Base-by-base conservation (phyloP, 345 rosid genomes). In the Salix arbutifolia region DNA sequence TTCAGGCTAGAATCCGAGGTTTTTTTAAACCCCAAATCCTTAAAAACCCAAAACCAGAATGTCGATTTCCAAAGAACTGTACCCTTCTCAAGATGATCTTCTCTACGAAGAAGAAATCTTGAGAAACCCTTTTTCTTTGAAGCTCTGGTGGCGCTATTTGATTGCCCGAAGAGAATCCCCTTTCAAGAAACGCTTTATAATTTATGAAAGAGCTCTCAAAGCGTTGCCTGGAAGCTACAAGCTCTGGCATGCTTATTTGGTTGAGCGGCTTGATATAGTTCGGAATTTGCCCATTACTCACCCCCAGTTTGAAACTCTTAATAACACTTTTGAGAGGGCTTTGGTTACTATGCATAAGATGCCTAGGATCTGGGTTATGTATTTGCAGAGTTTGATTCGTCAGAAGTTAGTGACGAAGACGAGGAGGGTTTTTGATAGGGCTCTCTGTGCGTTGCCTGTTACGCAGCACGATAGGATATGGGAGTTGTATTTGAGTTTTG, bases 101-200 rank as follows among this genome's bases (percentile, higher is more conserved):
- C 74, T 87, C 12, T 96, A 89, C 58, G 98, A 96, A 73, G 99
- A 96, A 48, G 99, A 96, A 88, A 82, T 96, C 4, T 60, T 96
- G 26, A 86, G 99, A 4, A 95, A 95, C 69, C 96, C 96, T 0
- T 95, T 91, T 52, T 90, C 92, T 78, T 81, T 93, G 10, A 93
- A 91, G 83, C 91, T 93, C 0, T 93, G 99, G 99, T 96, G 99
- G 99, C 90, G 99, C 6, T 96, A 93, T 76, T 61, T 96, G 33
- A 84, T 90, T 5, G 96, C 98, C 0, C 86, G 90, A 64, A 81
- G 94, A 6, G 96, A 89, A 0, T 79, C 93, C 30, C 94, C 97
- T 0, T 89, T 91, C 77, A 84, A 81, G 84, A 93, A 93, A 62
- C 89, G 98, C 8, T 89, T 86, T 77, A 69, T 92, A 1, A 89